Percentiles rank a stretch among this genome's conserved stretches.
Conservation (phyloP, 2,329 filamentous ascomycete genomes). For the Aspergillus chevalieri region DNA sequence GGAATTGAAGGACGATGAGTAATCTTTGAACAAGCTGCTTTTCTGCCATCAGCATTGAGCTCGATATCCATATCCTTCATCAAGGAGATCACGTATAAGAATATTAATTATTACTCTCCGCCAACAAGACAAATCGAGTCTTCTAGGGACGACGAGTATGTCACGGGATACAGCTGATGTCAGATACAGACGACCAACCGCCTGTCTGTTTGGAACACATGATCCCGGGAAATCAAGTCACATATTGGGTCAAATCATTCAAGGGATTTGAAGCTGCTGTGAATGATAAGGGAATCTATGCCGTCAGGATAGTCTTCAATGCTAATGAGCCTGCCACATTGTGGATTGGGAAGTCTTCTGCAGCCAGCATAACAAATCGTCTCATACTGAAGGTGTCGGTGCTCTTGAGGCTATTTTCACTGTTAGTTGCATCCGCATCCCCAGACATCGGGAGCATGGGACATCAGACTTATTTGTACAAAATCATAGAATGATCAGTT, state of each 20-base stretch:
- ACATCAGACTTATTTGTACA: background rate
- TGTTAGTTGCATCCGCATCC: background rate
- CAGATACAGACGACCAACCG: too few species aligned
- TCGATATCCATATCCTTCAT: too few species aligned
- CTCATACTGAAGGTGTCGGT: background rate
- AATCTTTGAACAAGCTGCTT: too few species aligned
- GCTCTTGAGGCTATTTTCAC: background rate
- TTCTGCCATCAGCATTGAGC: too few species aligned
- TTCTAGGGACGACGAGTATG: too few species aligned
- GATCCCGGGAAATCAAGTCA: background rate
- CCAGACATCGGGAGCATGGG: too few species aligned
- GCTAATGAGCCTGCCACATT: background rate
- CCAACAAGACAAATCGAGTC: too few species aligned
- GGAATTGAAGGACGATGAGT: background rate
- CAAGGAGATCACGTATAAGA: too few species aligned
- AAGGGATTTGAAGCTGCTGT: background rate
- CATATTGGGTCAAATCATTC: background rate
- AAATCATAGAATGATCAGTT: background rate
- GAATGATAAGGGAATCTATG: background rate
- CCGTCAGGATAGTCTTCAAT: background rate
- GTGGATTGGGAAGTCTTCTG: background rate
- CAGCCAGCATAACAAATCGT: background rate
- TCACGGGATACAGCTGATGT: too few species aligned
- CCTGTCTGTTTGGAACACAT: background rate
- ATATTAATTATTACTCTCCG: too few species aligned